These are phyloP conservation scores for Phlyctochytrium planicorne DNA, from an alignment of 192 early-diverging fungal genomes.

Conservation along the genomic window DNA sequence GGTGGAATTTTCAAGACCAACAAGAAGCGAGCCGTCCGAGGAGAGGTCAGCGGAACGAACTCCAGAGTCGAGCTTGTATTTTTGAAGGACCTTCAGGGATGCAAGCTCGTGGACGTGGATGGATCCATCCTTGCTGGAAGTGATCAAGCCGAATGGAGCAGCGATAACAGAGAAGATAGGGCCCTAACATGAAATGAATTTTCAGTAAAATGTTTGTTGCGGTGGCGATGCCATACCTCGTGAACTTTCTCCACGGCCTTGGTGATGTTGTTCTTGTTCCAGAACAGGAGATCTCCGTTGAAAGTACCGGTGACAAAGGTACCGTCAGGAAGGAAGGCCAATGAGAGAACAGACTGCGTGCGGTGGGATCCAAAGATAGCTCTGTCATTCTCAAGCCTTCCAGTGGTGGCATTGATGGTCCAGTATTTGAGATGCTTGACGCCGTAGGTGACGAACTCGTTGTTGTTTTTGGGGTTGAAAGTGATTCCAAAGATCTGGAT, in stretches of 20 bases:
- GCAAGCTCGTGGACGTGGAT: background rate
- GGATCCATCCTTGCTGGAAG: slow-evolving; percentile 15
- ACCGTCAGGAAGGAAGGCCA: slow-evolving; percentile 14
- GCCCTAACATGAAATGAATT: slow-evolving; percentile 10
- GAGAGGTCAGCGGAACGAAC: slow-evolving; percentile 7
- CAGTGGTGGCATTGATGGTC: slow-evolving; percentile 6
- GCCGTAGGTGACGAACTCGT: slow-evolving; percentile 29
- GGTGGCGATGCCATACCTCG: slow-evolving; percentile 2
- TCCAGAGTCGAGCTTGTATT: slow-evolving; percentile 5
- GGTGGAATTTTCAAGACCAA: slow-evolving; percentile 19
- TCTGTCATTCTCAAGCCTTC: slow-evolving; percentile 4
- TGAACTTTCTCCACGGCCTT: slow-evolving; percentile 11
- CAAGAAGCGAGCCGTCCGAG: slow-evolving; percentile 7
- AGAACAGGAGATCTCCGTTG: slow-evolving; percentile 20
- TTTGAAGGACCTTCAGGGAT: background rate
- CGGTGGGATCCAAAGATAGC: slow-evolving; percentile 4
- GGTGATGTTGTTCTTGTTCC: slow-evolving; percentile 18
- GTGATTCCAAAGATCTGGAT: slow-evolving; percentile 20
- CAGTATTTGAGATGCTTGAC: slow-evolving; percentile 26
- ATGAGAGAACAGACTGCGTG: slow-evolving; percentile 16
- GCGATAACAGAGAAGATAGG: slow-evolving; percentile 17
- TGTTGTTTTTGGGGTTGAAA: slow-evolving; percentile 5
- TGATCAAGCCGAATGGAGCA: slow-evolving; percentile 7
- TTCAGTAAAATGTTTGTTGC: no score
- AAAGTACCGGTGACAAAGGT: slow-evolving; percentile 18